Conservation (phyloP, 768 basidiomycete species). For the Fistulinella prunicolor region DNA sequence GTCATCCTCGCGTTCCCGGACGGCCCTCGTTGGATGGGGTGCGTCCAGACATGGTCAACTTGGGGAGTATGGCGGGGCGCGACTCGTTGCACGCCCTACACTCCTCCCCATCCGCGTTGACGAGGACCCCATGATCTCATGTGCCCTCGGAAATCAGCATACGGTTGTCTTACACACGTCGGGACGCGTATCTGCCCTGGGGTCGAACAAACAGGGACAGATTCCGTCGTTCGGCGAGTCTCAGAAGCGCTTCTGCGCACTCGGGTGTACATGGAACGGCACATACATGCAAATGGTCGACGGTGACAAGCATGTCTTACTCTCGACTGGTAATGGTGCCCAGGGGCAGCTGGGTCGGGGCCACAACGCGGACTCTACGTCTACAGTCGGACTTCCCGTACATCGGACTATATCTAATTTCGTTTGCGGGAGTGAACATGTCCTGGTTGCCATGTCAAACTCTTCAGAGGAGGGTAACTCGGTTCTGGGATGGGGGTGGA, state of each 20-base stretch:
- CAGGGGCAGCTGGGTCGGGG: slow-evolving; percentile 66
- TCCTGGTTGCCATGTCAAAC: slow-evolving; percentile 42
- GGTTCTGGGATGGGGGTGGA: slow-evolving; percentile 95
- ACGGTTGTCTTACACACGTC: slow-evolving; percentile 43
- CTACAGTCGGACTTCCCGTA: slow-evolving; percentile 21
- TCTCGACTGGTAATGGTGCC: slow-evolving; percentile 52
- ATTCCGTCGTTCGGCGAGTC: slow-evolving; percentile 37
- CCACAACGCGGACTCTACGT: neutral
- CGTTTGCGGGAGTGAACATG: slow-evolving; percentile 85
- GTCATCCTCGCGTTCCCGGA: too few relatives aligned
- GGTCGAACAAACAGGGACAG: slow-evolving; percentile 73
- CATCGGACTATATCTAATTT: slow-evolving; percentile 35
- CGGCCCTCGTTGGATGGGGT: slow-evolving; percentile 75
- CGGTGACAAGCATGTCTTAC: slow-evolving; percentile 12
- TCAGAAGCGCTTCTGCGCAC: too few relatives aligned
- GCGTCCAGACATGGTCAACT: slow-evolving; percentile 83
- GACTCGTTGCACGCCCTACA: slow-evolving; percentile 20
- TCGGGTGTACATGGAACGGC: slow-evolving; percentile 80
- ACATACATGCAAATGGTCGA: slow-evolving; percentile 47
- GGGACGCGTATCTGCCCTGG: slow-evolving; percentile 50
- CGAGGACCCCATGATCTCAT: slow-evolving; percentile 33
- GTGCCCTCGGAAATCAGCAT: slow-evolving; percentile 53
- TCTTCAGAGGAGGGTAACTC: slow-evolving; percentile 28
- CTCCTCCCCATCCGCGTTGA: slow-evolving; percentile 34
- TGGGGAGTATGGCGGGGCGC: slow-evolving; percentile 35